A percentile compares a stretch with the other conserved stretches of the same genome.
These are phyloP conservation scores for Trypanosomatidae sp. DNA, from an alignment of 208 protist species.

Conservation along the genomic window DNA sequence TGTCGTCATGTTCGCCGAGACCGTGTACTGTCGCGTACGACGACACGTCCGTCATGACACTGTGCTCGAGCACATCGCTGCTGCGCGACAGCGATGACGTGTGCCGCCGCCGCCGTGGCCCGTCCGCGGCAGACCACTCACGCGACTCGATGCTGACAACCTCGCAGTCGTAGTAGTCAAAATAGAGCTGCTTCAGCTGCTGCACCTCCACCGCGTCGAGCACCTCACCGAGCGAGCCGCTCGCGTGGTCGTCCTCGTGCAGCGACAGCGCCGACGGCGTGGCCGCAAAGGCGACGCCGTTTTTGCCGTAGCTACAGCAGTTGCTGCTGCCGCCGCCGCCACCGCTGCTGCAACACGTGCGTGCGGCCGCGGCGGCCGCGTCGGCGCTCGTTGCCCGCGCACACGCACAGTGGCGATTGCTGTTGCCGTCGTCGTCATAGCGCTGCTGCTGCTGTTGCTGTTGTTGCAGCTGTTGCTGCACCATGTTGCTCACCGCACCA, in stretches of 20 bases:
- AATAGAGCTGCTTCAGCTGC: conserved; percentile 74
- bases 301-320: not conserved
- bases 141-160: conserved; percentile 14
- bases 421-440: no score
- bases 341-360: no score
- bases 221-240: conserved; percentile 18
- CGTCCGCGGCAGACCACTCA: not conserved
- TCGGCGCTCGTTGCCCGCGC: not conserved
- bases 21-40: no score
- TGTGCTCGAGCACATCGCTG: no score
- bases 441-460: no score
- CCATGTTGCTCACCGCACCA: not conserved
- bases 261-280: not conserved
- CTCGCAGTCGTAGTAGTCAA: conserved; percentile 86
- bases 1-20: no score
- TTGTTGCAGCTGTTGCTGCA: no score
- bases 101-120: no score
- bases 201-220: conserved; percentile 49
- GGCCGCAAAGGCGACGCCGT: not conserved
- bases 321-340: not conserved
- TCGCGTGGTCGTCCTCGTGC: not conserved
- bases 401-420: no score
- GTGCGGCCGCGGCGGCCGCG: no score
- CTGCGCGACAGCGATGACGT: no score
- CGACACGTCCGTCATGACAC: no score